phyloP scores from a whole-genome alignment of 352 stramenopile species.

The Phytophthora colocasiae region DNA sequence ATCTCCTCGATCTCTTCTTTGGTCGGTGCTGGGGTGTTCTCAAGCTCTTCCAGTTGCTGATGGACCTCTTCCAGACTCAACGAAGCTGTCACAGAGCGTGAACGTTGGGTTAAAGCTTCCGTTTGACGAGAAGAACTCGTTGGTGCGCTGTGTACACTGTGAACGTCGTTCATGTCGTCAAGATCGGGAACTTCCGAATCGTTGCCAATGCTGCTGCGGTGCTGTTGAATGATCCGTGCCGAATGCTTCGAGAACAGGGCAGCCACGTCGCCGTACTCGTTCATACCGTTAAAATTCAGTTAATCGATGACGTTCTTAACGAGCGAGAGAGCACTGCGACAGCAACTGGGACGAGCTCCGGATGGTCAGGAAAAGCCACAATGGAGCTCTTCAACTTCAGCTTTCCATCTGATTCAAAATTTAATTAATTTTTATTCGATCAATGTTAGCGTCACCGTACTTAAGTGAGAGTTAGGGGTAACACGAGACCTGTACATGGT shows the following conservation, averaged over 20 bases:
- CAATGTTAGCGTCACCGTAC: no score
- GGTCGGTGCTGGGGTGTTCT: slow-evolving; percentile 49
- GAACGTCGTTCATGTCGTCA: slow-evolving; percentile 27
- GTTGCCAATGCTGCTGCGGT: slow-evolving; percentile 36
- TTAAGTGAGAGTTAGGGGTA: no score
- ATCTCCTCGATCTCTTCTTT: slow-evolving; percentile 71
- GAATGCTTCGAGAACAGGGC: slow-evolving; percentile 55
- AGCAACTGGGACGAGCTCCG: slow-evolving; percentile 22
- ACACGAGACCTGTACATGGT: no score
- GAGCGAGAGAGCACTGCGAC: slow-evolving; percentile 4
- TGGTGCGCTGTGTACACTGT: slow-evolving; percentile 23
- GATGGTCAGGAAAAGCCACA: background rate
- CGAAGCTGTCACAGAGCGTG: slow-evolving; percentile 8
- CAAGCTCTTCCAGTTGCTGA: slow-evolving; percentile 52
- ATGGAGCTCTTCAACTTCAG: slow-evolving; percentile 21
- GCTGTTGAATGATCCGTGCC: slow-evolving; percentile 34
- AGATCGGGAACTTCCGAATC: slow-evolving; percentile 23
- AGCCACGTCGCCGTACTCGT: slow-evolving; percentile 41
- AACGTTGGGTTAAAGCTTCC: slow-evolving; percentile 6
- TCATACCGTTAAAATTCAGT: slow-evolving; percentile 8
- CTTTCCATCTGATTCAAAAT: background rate
- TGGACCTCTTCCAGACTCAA: slow-evolving; percentile 62
- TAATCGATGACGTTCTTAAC: slow-evolving; percentile 7
- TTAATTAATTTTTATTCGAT: no score
- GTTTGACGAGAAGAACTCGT: slow-evolving; percentile 11